phyloP scores from a whole-genome alignment of 2,329 filamentous ascomycete species.

The Venturia pyrina region DNA sequence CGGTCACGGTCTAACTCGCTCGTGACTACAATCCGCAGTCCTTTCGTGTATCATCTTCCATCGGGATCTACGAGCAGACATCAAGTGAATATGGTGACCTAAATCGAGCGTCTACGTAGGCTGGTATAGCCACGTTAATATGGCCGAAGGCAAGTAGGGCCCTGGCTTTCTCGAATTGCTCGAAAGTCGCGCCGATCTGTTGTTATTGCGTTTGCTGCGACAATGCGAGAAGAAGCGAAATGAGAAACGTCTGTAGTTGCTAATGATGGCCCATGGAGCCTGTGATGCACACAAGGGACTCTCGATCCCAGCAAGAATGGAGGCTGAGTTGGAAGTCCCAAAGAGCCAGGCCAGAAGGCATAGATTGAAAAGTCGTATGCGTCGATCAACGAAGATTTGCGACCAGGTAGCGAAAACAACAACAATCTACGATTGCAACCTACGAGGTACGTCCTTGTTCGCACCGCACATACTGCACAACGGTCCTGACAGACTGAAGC shows the following conservation, averaged over 20 bases:
- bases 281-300: background rate
- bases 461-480: background rate
- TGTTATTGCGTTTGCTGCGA: background rate
- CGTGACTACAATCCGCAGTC: background rate
- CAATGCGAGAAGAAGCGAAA: background rate
- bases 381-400: background rate
- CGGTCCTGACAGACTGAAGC: background rate
- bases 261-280: background rate
- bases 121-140: background rate
- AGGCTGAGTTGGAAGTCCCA: background rate
- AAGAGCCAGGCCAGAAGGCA: background rate
- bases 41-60: background rate
- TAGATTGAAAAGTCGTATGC: slow-evolving; percentile 1
- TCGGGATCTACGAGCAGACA: background rate
- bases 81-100: background rate
- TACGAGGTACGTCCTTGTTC: background rate
- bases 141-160: background rate
- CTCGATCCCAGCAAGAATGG: background rate
- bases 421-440: background rate
- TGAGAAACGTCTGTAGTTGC: background rate
- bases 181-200: background rate
- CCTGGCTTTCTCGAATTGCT: background rate
- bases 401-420: background rate
- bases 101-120: background rate
- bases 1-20: background rate